Conservation (phyloP, 2,329 filamentous ascomycete genomes). For the Trichoderma gracile region DNA sequence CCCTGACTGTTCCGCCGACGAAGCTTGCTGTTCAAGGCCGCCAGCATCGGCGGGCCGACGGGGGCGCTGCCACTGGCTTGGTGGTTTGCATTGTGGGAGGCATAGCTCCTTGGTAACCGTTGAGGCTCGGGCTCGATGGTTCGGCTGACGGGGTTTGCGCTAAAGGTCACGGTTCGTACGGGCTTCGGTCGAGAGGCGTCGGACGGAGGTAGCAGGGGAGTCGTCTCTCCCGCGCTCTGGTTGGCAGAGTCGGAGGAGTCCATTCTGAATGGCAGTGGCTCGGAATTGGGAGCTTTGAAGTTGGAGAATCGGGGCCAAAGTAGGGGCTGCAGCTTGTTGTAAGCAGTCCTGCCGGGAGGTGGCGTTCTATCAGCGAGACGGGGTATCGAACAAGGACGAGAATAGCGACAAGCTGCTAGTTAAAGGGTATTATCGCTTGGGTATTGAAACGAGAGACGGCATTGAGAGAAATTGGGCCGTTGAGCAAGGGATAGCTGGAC, state of each 20-base stretch:
- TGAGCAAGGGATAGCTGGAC: background rate
- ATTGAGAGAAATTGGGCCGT: constrained; percentile 12
- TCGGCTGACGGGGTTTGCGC: constrained; percentile 65
- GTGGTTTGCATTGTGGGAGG: constrained; percentile 35
- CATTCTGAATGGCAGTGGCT: constrained; percentile 5
- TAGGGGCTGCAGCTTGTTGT: background rate
- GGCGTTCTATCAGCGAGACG: background rate
- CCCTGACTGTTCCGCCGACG: constrained; percentile 83
- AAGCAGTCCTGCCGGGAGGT: background rate
- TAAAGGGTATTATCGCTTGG: background rate
- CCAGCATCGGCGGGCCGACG: constrained; percentile 61
- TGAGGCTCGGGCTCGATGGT: constrained; percentile 55
- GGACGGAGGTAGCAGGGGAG: constrained; percentile 19
- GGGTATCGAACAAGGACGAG: too few relatives aligned
- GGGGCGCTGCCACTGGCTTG: constrained; percentile 37
- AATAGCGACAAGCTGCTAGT: background rate
- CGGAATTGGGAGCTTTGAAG: background rate
- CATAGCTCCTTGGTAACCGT: constrained; percentile 30
- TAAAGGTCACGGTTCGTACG: constrained; percentile 73
- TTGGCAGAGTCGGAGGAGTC: constrained; percentile 12
- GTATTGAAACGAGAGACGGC: background rate
- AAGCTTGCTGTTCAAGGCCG: constrained; percentile 83
- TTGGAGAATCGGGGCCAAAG: background rate
- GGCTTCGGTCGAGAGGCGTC: constrained; percentile 22
- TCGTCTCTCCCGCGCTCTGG: constrained; percentile 13